A percentile compares a stretch with the other conserved stretches of the same genome.
Conservation (phyloP, 495 filamentous ascomycete species). For the Endocarpon pusillum region DNA sequence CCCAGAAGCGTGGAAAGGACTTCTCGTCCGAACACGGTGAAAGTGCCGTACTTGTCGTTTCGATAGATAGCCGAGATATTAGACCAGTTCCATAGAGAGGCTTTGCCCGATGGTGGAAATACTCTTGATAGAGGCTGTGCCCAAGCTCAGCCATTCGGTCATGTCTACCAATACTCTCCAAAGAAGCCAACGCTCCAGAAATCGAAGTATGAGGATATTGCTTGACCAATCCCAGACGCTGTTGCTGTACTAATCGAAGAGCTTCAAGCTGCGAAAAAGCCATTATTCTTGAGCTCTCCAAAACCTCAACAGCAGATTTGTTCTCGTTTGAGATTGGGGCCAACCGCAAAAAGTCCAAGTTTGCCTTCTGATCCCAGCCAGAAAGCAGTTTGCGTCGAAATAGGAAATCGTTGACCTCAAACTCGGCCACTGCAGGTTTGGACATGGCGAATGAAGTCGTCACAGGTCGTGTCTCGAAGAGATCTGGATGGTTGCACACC, state of each 20-base stretch:
- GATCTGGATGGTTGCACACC: conserved; percentile 96
- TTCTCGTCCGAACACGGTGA: conserved; percentile 24
- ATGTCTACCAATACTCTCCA: conserved; percentile 55
- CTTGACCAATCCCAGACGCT: conserved; percentile 41
- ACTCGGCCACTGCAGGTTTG: conserved; percentile 63
- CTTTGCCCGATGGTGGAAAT: conserved; percentile 58
- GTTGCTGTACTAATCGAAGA: conserved; percentile 44
- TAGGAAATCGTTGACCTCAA: conserved; percentile 54
- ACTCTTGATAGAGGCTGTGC: conserved; percentile 64
- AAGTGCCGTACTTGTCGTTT: conserved; percentile 30
- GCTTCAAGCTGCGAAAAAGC: conserved; percentile 42
- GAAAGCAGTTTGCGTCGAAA: conserved; percentile 50
- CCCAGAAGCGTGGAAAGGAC: conserved; percentile 40
- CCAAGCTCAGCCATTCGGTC: conserved; percentile 63
- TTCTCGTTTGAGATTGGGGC: conserved; percentile 55
- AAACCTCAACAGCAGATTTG: conserved; percentile 40
- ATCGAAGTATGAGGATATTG: conserved; percentile 44
- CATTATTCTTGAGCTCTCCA: conserved; percentile 45
- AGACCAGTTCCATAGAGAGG: conserved; percentile 68
- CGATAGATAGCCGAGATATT: conserved; percentile 51
- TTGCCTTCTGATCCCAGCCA: conserved; percentile 46
- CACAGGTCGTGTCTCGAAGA: conserved; percentile 96
- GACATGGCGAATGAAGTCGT: conserved; percentile 93
- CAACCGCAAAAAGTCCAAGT: conserved; percentile 68
- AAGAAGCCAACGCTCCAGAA: conserved; percentile 48